Evolutionary conservation across 176 grass and related monocot genomes (phyloP), one percentile per base, ranked within the genome.

Genomic region (Chloris gayana): DNA sequence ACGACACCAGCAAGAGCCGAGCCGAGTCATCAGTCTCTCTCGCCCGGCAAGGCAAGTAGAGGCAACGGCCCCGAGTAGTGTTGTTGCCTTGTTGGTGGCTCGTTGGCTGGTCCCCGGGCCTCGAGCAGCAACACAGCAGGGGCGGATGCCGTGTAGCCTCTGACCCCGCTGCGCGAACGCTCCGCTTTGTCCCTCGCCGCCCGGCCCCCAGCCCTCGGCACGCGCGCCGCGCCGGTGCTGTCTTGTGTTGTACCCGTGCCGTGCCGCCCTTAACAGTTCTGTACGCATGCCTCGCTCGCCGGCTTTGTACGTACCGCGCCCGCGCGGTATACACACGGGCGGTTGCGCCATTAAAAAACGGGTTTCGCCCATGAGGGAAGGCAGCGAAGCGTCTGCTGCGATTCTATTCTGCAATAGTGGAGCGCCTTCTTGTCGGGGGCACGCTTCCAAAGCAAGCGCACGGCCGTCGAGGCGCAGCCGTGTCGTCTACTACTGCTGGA

Each of bases 401-500:
- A 80, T 83, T 84, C 87, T 80, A 85, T 85, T 88, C 81, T 70
- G 82, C 70, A 64, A 85, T 70, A 80, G 87, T 64, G 64, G 76
- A 64, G 77, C n/a, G 71, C 70, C 77, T 74, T 53, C 71, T 45
- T 80, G 53, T 77, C 58, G 64, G 70, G 25, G 64, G 64, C 87
- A 89, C 87, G 82, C 87, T 76, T 64, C 76, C 87, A 80, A 88
- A 85, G 82, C 37, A 24, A 24, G 70, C 50, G 54, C 82, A 21
- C 76, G 76, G 32, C 53, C 74, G 72, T 15, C 86, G 74, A 88
- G 67, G 46, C 66, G 5, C 3, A 19, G 51, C 22, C 22, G 5
- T 19, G 56, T 30, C 29, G n/a, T 22, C 6, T 50, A 26, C 25
- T 27, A 22, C 11, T 45, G 22, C 22, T 58, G 77, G 30, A 9